Percentiles rank a stretch among this genome's conserved stretches.
Conservation (phyloP, 129 eudicot species). For the Arctium lappa region DNA sequence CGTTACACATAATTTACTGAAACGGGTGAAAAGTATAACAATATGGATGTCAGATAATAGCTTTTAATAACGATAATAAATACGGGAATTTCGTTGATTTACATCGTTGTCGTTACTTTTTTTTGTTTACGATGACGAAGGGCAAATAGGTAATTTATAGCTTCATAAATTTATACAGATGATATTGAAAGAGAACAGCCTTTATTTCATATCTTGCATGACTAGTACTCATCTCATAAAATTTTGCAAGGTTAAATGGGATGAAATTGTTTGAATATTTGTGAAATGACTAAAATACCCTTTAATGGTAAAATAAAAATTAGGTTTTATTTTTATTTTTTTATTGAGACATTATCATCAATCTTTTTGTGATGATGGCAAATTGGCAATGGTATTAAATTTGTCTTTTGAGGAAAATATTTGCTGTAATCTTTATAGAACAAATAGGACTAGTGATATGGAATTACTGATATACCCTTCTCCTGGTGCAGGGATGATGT, state of each 20-base stretch:
- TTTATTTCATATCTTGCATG: not conserved
- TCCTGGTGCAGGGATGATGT: slow-evolving; percentile 18
- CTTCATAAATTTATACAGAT: not conserved
- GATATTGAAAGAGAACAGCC: not conserved
- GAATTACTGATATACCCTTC: slow-evolving; percentile 5
- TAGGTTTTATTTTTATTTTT: not conserved
- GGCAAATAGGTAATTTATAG: not conserved
- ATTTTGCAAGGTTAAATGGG: not conserved
- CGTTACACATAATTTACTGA: not conserved
- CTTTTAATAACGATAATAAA: not conserved
- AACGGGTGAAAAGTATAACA: not conserved
- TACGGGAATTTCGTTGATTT: too few species aligned
- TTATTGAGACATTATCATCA: not conserved
- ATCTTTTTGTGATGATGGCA: not conserved
- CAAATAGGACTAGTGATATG: not conserved
- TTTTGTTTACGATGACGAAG: not conserved
- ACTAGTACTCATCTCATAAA: not conserved
- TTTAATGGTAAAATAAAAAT: not conserved
- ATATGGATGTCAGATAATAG: not conserved
- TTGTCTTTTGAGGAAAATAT: not conserved
- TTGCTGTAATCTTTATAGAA: not conserved
- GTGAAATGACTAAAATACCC: not conserved
- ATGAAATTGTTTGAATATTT: not conserved
- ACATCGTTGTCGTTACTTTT: too few species aligned
- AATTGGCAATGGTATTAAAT: not conserved